Conservation (phyloP, 2,329 filamentous ascomycete species). For the Huntiella moniliformis region DNA sequence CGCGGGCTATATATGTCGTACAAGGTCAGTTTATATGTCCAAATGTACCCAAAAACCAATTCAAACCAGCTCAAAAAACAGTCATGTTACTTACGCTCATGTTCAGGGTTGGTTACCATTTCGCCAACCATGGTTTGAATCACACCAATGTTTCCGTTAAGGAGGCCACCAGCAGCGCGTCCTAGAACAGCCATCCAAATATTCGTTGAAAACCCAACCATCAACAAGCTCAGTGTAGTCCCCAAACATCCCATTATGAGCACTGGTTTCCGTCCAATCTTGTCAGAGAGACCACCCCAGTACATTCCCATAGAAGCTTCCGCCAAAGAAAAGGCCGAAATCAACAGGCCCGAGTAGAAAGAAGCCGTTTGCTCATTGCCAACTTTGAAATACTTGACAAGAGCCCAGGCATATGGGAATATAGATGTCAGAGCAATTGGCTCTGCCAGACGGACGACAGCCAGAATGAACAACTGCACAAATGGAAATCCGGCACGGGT, state of each 20-base stretch:
- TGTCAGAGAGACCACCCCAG: conserved; percentile 72
- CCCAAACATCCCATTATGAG: conserved; percentile 64
- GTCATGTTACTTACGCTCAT: conserved; percentile 48
- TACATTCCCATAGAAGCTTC: conserved; percentile 74
- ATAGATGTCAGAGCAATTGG: conserved; percentile 86
- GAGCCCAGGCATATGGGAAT: conserved; percentile 77
- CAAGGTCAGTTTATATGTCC: not conserved
- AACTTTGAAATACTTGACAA: conserved; percentile 58
- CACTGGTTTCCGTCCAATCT: conserved; percentile 68
- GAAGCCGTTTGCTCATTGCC: conserved; percentile 58
- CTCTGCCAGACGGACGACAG: conserved; percentile 81
- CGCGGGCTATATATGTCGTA: conserved; percentile 38
- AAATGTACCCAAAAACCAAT: no score
- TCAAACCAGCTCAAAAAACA: not conserved
- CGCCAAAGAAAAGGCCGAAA: conserved; percentile 67
- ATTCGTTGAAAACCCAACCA: conserved; percentile 66
- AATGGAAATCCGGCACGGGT: conserved; percentile 42
- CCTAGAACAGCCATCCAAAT: conserved; percentile 70
- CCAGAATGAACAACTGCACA: conserved; percentile 65
- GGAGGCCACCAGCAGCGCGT: conserved; percentile 55
- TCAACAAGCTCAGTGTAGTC: conserved; percentile 63
- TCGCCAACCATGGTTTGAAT: conserved; percentile 91
- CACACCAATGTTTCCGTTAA: conserved; percentile 84
- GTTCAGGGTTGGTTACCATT: conserved; percentile 62
- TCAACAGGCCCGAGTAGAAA: conserved; percentile 73